Conservation (phyloP, 148 eudicot genomes). For the Nepenthes mirabilis region DNA sequence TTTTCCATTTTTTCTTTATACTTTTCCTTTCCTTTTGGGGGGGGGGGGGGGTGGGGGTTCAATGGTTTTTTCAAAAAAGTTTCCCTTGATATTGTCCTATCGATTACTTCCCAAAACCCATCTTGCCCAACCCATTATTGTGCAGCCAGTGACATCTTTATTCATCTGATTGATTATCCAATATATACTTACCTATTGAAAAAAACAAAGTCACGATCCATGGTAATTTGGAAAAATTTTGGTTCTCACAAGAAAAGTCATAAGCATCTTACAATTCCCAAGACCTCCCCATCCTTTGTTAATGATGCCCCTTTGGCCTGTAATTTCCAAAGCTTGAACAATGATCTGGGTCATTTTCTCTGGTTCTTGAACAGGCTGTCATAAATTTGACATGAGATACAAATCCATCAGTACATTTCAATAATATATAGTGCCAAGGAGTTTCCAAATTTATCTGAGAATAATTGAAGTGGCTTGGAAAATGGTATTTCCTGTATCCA, state of each 20-base stretch:
- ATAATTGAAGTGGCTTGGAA: too few relatives aligned
- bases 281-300: slow-evolving; percentile 99
- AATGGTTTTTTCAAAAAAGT: too few relatives aligned
- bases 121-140: too few relatives aligned
- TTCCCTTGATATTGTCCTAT: too few relatives aligned
- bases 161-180: not conserved
- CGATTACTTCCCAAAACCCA: too few relatives aligned
- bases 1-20: too few relatives aligned
- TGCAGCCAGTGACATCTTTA: too few relatives aligned
- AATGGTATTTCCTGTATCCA: too few relatives aligned
- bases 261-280: slow-evolving; percentile 57
- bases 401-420: not conserved
- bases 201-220: not conserved
- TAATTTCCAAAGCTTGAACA: slow-evolving; percentile 59
- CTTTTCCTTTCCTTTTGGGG: too few relatives aligned
- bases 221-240: not conserved
- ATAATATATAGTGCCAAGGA: too few relatives aligned
- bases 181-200: not conserved
- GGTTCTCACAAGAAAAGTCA: not conserved
- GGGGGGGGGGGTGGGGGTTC: too few relatives aligned
- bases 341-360: slow-evolving; percentile 67
- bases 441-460: too few relatives aligned
- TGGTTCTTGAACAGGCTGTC: slow-evolving; percentile 86
- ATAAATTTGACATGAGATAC: slow-evolving; percentile 4
- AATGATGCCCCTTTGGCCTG: slow-evolving; percentile 82